Evolutionary conservation across 345 rosid species (phyloP).

Genomic region (Euclidium syriacum): DNA sequence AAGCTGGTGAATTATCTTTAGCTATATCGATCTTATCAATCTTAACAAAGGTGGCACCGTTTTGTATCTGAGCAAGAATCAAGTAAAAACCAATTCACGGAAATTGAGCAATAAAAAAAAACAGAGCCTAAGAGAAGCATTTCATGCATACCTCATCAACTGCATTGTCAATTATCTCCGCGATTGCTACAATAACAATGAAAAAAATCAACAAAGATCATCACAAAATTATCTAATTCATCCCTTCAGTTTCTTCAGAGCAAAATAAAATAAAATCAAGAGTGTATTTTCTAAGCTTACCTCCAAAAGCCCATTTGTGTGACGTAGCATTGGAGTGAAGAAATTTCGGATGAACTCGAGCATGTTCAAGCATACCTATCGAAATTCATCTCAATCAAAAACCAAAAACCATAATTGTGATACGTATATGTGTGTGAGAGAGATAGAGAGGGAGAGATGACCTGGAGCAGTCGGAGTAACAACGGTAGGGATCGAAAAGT

Average conservation of each 20-base stretch:
- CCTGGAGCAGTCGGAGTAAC: not conserved
- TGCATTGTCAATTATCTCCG: conserved; percentile 94
- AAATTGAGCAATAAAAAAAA: not conserved
- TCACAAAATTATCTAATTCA: not conserved
- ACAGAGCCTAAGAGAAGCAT: conserved; percentile 12
- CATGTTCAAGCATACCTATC: conserved; percentile 72
- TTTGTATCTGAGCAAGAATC: conserved; percentile 46
- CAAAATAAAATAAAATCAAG: too few relatives aligned
- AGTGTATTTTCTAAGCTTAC: too few relatives aligned
- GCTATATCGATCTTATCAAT: conserved; percentile 65
- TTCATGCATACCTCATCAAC: conserved; percentile 71
- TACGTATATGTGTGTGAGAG: not conserved
- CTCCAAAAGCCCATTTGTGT: conserved; percentile 99
- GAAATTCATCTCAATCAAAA: not conserved
- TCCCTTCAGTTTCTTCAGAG: too few relatives aligned
- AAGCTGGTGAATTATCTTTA: conserved; percentile 82
- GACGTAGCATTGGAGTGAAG: conserved; percentile 99
- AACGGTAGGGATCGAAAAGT: conserved; percentile 30
- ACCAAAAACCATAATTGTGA: not conserved
- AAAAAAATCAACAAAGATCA: too few relatives aligned
- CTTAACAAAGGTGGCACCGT: conserved; percentile 84
- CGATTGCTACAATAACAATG: conserved; percentile 67
- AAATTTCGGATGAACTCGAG: conserved; percentile 93
- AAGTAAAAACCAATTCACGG: conserved; percentile 10
- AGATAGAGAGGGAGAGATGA: not conserved